Conservation (phyloP, 129 eudicot species). For the Deinandra increscens region DNA sequence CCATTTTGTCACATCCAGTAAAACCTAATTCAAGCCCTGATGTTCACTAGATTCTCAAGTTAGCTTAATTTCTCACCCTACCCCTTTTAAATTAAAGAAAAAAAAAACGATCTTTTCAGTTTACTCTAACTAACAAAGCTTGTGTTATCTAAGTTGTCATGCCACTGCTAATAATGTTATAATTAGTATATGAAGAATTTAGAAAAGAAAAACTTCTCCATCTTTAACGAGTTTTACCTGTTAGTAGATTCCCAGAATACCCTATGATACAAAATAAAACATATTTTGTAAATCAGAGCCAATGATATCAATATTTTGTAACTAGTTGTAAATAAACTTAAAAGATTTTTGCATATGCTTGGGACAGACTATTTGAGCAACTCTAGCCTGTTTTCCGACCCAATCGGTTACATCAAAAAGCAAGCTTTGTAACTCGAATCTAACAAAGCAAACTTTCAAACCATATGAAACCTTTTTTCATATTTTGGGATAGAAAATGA, state of each 20-base stretch:
- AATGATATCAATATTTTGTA: slow-evolving; percentile 15
- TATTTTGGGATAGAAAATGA: background rate
- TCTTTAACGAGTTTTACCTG: background rate
- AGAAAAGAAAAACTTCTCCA: background rate
- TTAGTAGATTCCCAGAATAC: slow-evolving; percentile 3
- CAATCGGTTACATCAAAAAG: background rate
- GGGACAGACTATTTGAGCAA: background rate
- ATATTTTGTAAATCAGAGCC: background rate
- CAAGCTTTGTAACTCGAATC: slow-evolving; percentile 1
- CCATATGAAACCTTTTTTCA: background rate
- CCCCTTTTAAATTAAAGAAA: background rate
- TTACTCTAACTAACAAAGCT: slow-evolving; percentile 12
- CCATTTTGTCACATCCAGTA: background rate
- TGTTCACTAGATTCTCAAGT: slow-evolving; percentile 5
- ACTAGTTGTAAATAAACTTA: background rate
- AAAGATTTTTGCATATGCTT: too few species aligned
- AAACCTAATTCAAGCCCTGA: slow-evolving; percentile 5
- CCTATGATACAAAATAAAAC: background rate
- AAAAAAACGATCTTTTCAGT: background rate
- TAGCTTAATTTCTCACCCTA: slow-evolving; percentile 12
- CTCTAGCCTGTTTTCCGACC: background rate
- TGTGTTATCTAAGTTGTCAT: too few species aligned
- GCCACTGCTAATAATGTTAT: background rate
- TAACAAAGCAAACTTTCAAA: background rate
- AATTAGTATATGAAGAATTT: background rate